A percentile compares a stretch with the other conserved stretches of the same genome.
Evolutionary conservation across 148 eudicot genomes (phyloP).

Genomic region (Limonium bicolor): DNA sequence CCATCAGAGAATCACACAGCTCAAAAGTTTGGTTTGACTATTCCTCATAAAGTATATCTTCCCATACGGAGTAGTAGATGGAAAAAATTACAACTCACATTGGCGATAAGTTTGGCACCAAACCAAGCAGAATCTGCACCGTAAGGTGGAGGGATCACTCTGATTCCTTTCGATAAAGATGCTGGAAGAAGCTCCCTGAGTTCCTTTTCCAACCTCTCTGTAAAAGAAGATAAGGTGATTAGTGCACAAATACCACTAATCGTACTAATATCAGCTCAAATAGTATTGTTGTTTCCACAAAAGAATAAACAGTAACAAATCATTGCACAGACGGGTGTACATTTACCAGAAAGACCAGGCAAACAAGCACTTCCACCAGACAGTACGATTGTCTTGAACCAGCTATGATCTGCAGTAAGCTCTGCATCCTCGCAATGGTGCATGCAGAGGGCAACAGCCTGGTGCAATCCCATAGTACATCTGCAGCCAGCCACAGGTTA

Average conservation of each 20-base stretch:
- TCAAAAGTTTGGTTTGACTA: too few relatives aligned
- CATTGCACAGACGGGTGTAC: too few relatives aligned
- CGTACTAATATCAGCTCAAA: too few relatives aligned
- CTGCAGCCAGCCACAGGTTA: too few relatives aligned
- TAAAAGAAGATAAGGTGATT: neutral
- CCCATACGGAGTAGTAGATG: too few relatives aligned
- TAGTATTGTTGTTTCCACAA: too few relatives aligned
- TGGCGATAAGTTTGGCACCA: constrained; percentile 82
- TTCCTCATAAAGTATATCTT: too few relatives aligned
- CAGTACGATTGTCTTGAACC: constrained; percentile 90
- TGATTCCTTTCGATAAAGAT: constrained; percentile 39
- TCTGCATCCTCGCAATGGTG: constrained; percentile 81
- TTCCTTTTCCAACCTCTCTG: constrained; percentile 89
- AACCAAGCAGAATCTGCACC: constrained; percentile 84
- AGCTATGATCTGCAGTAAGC: constrained; percentile 43
- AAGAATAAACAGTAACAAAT: too few relatives aligned
- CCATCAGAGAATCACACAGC: neutral
- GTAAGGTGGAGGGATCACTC: constrained; percentile 63
- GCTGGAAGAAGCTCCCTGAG: constrained; percentile 34
- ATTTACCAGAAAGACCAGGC: constrained; percentile 71
- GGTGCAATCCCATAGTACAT: constrained; percentile 72
- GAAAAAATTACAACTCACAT: constrained; percentile 65
- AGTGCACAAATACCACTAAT: neutral
- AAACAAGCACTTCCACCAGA: constrained; percentile 84
- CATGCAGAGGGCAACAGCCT: constrained; percentile 81